phyloP scores from a whole-genome alignment of 805 yeast genomes.

The Wickerhamomyces ciferrii region DNA sequence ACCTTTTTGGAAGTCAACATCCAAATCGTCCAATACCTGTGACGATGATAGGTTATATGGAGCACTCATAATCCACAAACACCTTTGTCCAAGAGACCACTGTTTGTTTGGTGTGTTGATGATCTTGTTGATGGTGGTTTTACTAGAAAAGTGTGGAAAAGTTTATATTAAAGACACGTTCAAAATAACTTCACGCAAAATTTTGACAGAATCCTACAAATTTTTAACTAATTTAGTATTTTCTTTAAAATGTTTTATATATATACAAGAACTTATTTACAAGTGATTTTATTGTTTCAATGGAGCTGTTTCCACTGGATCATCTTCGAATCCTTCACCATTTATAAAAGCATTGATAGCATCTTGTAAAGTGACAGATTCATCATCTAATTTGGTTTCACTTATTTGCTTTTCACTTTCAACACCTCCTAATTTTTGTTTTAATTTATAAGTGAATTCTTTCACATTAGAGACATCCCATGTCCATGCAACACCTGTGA shows the following conservation, averaged over 20 bases:
- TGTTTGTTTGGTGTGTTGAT: neutral
- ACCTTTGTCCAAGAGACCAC: neutral
- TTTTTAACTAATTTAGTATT: too few species aligned
- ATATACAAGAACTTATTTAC: neutral
- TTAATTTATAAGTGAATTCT: conserved; percentile 72
- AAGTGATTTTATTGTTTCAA: neutral
- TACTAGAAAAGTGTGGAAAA: neutral
- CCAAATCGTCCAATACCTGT: conserved; percentile 10
- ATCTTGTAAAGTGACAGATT: conserved; percentile 51
- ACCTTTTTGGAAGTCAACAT: conserved; percentile 10
- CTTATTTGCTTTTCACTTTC: conserved; percentile 43
- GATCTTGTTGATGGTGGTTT: neutral
- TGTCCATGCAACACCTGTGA: conserved; percentile 77
- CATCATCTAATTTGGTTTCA: conserved; percentile 50
- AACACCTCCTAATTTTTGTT: conserved; percentile 61
- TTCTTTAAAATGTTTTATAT: too few species aligned
- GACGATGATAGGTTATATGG: conserved; percentile 6
- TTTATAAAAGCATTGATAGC: conserved; percentile 45
- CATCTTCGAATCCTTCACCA: conserved; percentile 27
- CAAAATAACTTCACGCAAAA: neutral
- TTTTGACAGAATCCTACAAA: neutral
- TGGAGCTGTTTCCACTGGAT: neutral
- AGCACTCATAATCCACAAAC: conserved; percentile 2
- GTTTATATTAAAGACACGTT: neutral
- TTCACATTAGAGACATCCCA: conserved; percentile 61